These are phyloP conservation scores for Coffea humblotiana DNA, from an alignment of 305 asterid genomes.

Conservation along the genomic window DNA sequence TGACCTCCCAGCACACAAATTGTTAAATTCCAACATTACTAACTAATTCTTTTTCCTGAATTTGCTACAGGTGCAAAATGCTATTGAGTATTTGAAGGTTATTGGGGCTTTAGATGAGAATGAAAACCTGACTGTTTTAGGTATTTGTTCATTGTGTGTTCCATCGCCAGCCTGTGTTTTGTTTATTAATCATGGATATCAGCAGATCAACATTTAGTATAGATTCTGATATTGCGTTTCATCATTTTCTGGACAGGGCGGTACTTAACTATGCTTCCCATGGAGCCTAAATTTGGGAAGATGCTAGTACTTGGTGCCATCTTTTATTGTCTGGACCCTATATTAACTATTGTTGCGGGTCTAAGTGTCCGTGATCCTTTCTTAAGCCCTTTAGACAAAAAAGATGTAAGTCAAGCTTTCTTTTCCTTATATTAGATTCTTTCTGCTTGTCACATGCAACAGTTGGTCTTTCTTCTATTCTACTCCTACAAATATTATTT, in stretches of 20 bases:
- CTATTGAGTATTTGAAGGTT: constrained; percentile 81
- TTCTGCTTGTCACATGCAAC: neutral
- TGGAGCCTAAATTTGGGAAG: constrained; percentile 98
- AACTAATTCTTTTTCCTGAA: constrained; percentile 13
- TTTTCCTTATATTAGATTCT: neutral
- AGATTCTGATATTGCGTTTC: constrained; percentile 25
- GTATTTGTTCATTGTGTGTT: constrained; percentile 34
- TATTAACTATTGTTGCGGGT: constrained; percentile 87
- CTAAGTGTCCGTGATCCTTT: constrained; percentile 93
- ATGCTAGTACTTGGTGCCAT: constrained; percentile 89
- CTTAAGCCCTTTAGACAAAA: constrained; percentile 84
- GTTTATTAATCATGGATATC: constrained; percentile 1
- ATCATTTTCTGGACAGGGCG: constrained; percentile 54
- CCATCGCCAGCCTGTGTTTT: constrained; percentile 19
- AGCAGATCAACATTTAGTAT: too few species aligned
- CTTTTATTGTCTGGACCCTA: constrained; percentile 91
- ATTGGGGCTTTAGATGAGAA: constrained; percentile 90
- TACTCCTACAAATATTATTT: neutral
- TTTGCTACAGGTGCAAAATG: constrained; percentile 76
- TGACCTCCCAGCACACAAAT: constrained; percentile 11
- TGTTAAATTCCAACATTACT: constrained; percentile 12
- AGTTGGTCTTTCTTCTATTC: neutral
- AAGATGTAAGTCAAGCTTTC: constrained; percentile 68
- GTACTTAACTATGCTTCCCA: constrained; percentile 91
- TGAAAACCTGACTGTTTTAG: constrained; percentile 83